Conservation (phyloP, 805 yeast genomes). For the Myxozyma nipponensis region DNA sequence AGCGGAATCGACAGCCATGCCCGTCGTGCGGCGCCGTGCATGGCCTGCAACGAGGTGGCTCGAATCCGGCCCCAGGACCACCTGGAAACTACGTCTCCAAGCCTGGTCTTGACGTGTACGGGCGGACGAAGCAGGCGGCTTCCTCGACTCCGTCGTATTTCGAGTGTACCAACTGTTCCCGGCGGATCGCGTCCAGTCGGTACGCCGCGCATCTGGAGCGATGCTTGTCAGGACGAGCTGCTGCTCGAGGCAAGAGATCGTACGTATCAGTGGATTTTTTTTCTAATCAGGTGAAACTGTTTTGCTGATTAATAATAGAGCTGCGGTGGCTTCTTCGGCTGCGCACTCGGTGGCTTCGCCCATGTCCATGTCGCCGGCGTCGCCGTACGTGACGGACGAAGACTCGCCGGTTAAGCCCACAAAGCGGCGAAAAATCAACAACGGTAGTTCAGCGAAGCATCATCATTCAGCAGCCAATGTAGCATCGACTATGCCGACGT, state of each 20-base stretch:
- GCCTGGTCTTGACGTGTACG: constrained; percentile 42
- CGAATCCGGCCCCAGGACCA: not conserved
- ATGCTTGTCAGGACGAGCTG: constrained; percentile 67
- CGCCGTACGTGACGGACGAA: constrained; percentile 27
- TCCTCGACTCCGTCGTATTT: constrained; percentile 48
- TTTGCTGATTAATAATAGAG: constrained; percentile 1
- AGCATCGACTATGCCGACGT: constrained; percentile 5
- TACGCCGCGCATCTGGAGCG: constrained; percentile 92
- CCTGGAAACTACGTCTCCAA: constrained; percentile 17
- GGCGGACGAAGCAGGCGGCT: constrained; percentile 45
- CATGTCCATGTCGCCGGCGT: constrained; percentile 25
- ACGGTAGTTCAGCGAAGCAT: constrained; percentile 3
- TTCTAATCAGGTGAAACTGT: not conserved
- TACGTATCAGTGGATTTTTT: constrained; percentile 11
- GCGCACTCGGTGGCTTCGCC: constrained; percentile 18
- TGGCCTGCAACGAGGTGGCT: constrained; percentile 7
- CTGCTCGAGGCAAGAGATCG: constrained; percentile 13
- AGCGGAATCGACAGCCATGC: constrained; percentile 26
- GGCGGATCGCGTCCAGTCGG: constrained; percentile 85
- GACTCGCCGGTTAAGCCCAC: constrained; percentile 12
- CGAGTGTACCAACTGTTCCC: constrained; percentile 72
- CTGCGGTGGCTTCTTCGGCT: constrained; percentile 11
- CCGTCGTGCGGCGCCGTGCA: constrained; percentile 25
- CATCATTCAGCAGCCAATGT: constrained; percentile 5
- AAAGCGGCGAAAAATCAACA: constrained; percentile 16